These are phyloP conservation scores for Trichophyton benhamiae DNA, from an alignment of 2,329 filamentous ascomycete species.

Conservation along the genomic window DNA sequence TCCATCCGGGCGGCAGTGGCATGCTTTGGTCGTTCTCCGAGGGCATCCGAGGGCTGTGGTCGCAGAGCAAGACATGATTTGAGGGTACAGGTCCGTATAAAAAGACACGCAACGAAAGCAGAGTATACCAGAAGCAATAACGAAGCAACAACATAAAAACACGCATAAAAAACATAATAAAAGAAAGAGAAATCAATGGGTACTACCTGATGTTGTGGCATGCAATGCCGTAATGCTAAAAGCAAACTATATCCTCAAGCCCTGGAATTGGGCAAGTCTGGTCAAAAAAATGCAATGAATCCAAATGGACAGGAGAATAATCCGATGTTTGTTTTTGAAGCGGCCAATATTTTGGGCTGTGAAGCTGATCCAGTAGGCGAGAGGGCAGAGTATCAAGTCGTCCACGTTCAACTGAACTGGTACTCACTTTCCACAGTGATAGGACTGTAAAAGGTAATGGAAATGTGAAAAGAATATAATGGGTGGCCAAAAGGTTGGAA, in stretches of 20 bases:
- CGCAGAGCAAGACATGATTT: constrained; percentile 8
- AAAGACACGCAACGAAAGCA: constrained; percentile 8
- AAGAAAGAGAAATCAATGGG: constrained; percentile 25
- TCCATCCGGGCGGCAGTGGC: not conserved
- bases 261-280: not conserved
- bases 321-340: constrained; percentile 7
- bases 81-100: constrained; percentile 15
- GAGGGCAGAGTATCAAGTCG: not conserved
- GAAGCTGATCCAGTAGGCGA: constrained; percentile 5
- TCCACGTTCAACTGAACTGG: constrained; percentile 7
- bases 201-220: constrained; percentile 31
- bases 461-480: not conserved
- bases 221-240: constrained; percentile 17
- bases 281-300: constrained; percentile 11
- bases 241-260: constrained; percentile 15
- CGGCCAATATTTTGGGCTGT: constrained; percentile 6
- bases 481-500: not conserved
- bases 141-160: constrained; percentile 14
- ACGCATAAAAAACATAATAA: not conserved
- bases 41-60: not conserved
- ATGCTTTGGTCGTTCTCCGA: not conserved
- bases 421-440: not conserved
- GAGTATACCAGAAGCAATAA: constrained; percentile 11
- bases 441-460: not conserved
- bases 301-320: constrained; percentile 10